Percentiles rank a stretch among this genome's conserved stretches.
These are phyloP conservation scores for Raphanus raphanistrum DNA, from an alignment of 345 rosid species.

Conservation along the genomic window DNA sequence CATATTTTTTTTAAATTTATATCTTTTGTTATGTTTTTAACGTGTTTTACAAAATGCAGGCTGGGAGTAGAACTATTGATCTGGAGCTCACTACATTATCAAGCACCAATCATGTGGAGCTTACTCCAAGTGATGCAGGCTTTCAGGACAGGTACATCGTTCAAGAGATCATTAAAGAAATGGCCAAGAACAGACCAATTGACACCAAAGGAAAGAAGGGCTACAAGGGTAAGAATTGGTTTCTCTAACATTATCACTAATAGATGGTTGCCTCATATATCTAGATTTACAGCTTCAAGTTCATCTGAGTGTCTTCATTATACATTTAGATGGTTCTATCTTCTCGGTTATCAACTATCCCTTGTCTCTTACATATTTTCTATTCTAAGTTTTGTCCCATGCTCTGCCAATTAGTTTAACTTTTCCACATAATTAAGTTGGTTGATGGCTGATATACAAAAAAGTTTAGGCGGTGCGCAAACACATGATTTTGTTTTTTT, in stretches of 20 bases:
- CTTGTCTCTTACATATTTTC: neutral
- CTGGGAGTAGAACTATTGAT: constrained; percentile 85
- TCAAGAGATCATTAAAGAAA: constrained; percentile 93
- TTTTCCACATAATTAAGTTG: neutral
- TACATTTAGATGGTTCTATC: constrained; percentile 1
- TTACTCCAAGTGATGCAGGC: constrained; percentile 93
- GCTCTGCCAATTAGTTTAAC: constrained; percentile 3
- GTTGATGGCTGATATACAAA: neutral
- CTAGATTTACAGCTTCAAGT: constrained; percentile 2
- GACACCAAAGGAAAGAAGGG: constrained; percentile 86
- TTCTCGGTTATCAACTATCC: constrained; percentile 6
- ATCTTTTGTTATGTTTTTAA: constrained; percentile 1
- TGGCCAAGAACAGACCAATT: constrained; percentile 95
- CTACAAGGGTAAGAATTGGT: constrained; percentile 59
- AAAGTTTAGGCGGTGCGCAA: neutral
- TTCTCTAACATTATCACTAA: neutral
- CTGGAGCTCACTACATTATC: constrained; percentile 87
- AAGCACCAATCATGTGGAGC: constrained; percentile 85
- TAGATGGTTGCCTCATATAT: constrained; percentile 2
- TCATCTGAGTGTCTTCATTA: neutral
- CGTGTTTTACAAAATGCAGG: constrained; percentile 46
- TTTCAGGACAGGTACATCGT: constrained; percentile 97
- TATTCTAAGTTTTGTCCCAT: neutral
- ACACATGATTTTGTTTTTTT: neutral
- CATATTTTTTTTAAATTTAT: neutral